Conservation (phyloP, 2,329 filamentous ascomycete genomes). For the Didymella pomorum region DNA sequence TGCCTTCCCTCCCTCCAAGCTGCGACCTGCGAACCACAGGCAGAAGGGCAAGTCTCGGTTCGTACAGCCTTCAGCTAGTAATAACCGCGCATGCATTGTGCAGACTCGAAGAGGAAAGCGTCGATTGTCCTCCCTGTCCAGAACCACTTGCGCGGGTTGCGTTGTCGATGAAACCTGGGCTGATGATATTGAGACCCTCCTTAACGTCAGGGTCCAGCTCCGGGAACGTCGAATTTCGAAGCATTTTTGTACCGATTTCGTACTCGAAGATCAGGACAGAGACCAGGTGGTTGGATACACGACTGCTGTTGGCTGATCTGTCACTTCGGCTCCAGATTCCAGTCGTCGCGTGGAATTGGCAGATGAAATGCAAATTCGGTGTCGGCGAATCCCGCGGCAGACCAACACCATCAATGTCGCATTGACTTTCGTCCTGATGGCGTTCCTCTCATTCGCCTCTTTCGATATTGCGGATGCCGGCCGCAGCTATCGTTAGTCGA, state of each 20-base stretch:
- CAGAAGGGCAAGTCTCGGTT: too few species aligned
- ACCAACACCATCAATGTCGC: conserved; percentile 1
- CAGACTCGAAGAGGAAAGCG: conserved; percentile 1
- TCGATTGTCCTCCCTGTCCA: neutral
- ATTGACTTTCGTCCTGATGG: conserved; percentile 5
- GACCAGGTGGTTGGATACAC: conserved; percentile 16
- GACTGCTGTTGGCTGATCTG: conserved; percentile 17
- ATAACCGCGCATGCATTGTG: neutral
- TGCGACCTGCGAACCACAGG: neutral
- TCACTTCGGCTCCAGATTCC: conserved; percentile 4
- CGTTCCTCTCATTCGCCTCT: conserved; percentile 9
- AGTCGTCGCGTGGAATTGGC: conserved; percentile 3
- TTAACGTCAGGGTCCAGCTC: conserved; percentile 8
- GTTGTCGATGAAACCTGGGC: conserved; percentile 10
- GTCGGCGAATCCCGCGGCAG: conserved; percentile 13
- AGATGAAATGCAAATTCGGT: neutral
- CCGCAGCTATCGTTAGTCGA: conserved; percentile 4
- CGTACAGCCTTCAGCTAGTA: neutral
- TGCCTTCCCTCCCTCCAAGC: neutral
- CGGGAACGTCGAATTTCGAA: conserved; percentile 6
- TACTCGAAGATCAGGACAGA: neutral
- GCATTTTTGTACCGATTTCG: neutral
- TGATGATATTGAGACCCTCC: neutral
- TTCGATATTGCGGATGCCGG: conserved; percentile 8
- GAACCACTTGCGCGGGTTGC: conserved; percentile 5